Evolutionary conservation across 1,139 yeast genomes (phyloP).

Genomic region (Suhomyces terraborum): DNA sequence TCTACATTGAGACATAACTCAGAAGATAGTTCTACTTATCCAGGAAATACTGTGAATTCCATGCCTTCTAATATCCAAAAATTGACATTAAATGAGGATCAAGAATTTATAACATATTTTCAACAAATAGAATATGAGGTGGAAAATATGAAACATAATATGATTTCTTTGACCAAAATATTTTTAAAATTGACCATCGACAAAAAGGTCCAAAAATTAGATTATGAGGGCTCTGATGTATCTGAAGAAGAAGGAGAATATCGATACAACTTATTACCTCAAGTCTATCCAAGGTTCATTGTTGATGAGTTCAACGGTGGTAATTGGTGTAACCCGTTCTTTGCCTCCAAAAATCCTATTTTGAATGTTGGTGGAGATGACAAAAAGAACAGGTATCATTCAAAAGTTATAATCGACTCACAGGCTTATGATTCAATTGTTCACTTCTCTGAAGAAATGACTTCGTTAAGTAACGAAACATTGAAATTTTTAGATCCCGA

Average conservation of each 20-base stretch:
- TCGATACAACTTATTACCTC: constrained; percentile 52
- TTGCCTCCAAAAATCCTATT: constrained; percentile 41
- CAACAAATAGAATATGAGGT: constrained; percentile 43
- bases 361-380: constrained; percentile 51
- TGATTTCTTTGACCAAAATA: constrained; percentile 31
- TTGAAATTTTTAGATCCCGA: constrained; percentile 41
- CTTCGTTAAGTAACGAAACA: constrained; percentile 41
- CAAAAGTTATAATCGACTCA: constrained; percentile 53
- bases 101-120: constrained; percentile 27
- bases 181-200: constrained; percentile 36
- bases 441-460: constrained; percentile 40
- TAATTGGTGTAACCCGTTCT: constrained; percentile 71
- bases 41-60: constrained; percentile 6
- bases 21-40: not conserved
- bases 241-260: constrained; percentile 39
- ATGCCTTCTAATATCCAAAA: constrained; percentile 9
- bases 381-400: constrained; percentile 43
- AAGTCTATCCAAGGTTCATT: constrained; percentile 66
- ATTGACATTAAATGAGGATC: constrained; percentile 12
- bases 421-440: constrained; percentile 46
- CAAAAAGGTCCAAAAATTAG: constrained; percentile 35
- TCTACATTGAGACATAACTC: constrained; percentile 28
- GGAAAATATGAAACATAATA: constrained; percentile 33
- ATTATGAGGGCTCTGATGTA: constrained; percentile 45
- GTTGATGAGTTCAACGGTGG: constrained; percentile 70